Evolutionary conservation across 1,284 basidiomycete species (phyloP).

Genomic region (Ustilago nuda): DNA sequence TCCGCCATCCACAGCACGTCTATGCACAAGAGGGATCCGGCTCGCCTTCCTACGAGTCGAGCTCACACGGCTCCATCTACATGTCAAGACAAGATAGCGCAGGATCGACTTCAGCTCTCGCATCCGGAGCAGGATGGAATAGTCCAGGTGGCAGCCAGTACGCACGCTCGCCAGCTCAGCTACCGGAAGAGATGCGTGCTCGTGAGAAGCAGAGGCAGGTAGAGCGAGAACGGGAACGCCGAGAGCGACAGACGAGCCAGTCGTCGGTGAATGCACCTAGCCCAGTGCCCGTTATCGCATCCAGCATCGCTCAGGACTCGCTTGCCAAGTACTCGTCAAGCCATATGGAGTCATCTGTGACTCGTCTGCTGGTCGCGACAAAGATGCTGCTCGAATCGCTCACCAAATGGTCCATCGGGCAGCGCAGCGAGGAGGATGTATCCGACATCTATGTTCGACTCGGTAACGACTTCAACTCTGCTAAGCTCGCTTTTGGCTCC

Average conservation of each 20-base stretch:
- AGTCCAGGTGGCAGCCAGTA: constrained; percentile 23
- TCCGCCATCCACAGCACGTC: constrained; percentile 48
- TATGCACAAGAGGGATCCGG: constrained; percentile 30
- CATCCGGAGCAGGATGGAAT: constrained; percentile 22
- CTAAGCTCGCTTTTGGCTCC: constrained; percentile 85
- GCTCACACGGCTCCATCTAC: constrained; percentile 20
- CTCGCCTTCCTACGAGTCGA: constrained; percentile 30
- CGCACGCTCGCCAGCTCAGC: constrained; percentile 46
- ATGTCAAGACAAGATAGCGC: constrained; percentile 46
- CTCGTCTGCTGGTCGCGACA: constrained; percentile 90
- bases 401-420: constrained; percentile 75
- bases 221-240: constrained; percentile 42
- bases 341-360: constrained; percentile 88
- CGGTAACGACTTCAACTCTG: constrained; percentile 96
- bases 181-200: constrained; percentile 55
- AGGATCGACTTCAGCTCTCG: constrained; percentile 31
- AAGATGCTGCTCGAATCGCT: constrained; percentile 92
- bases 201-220: constrained; percentile 44
- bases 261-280: constrained; percentile 27
- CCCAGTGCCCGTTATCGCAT: constrained; percentile 10
- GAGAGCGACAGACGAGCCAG: constrained; percentile 39
- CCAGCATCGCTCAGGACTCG: constrained; percentile 20
- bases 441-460: constrained; percentile 96
- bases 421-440: constrained; percentile 83
- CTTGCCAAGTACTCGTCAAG: constrained; percentile 51